These are phyloP conservation scores for Talaromyces marneffei DNA, from an alignment of 2,329 filamentous ascomycete genomes.

Conservation along the genomic window DNA sequence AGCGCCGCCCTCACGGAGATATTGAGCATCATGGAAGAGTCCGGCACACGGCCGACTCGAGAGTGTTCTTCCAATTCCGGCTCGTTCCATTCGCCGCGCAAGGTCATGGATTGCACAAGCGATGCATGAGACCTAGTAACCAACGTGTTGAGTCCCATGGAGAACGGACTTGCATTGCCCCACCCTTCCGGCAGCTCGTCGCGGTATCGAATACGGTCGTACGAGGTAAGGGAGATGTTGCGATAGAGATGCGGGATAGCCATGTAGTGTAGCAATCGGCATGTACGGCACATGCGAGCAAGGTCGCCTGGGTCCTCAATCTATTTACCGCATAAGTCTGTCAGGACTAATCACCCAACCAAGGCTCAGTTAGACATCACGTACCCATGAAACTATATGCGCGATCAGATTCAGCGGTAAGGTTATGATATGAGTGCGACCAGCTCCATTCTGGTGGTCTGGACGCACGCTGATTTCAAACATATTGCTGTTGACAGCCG, in stretches of 20 bases:
- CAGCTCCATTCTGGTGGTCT: slow-evolving; percentile 23
- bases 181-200: slow-evolving; percentile 55
- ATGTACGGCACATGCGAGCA: slow-evolving; percentile 55
- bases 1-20: slow-evolving; percentile 54
- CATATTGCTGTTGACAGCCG: slow-evolving; percentile 39
- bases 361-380: slow-evolving; percentile 17
- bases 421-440: slow-evolving; percentile 28
- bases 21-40: slow-evolving; percentile 59
- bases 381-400: slow-evolving; percentile 51
- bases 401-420: slow-evolving; percentile 56
- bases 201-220: slow-evolving; percentile 54
- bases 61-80: slow-evolving; percentile 53
- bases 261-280: slow-evolving; percentile 60
- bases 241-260: slow-evolving; percentile 56
- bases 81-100: slow-evolving; percentile 55
- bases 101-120: slow-evolving; percentile 48
- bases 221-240: slow-evolving; percentile 51
- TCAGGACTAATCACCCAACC: background rate
- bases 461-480: slow-evolving; percentile 32
- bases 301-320: slow-evolving; percentile 55
- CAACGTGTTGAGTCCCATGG: slow-evolving; percentile 58
- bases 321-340: slow-evolving; percentile 26
- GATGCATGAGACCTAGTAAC: slow-evolving; percentile 50
- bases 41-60: slow-evolving; percentile 54
- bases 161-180: slow-evolving; percentile 58